phyloP scores from a whole-genome alignment of 2,329 filamentous ascomycete genomes.

The Sclerotinia borealis region DNA sequence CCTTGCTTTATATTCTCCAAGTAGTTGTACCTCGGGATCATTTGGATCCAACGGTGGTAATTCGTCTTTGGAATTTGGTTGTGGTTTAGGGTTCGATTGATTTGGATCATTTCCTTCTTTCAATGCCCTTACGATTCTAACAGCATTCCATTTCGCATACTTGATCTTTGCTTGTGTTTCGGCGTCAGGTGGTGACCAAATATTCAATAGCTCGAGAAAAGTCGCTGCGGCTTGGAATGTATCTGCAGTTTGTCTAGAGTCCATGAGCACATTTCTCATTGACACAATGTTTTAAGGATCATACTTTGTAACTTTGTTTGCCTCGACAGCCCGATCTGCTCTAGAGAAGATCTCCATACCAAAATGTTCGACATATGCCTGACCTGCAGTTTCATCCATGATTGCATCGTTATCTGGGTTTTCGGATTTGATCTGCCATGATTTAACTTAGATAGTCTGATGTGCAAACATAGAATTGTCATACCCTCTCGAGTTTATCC shows the following conservation, averaged over 20 bases:
- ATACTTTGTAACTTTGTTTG: slow-evolving; percentile 80
- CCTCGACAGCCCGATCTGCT: slow-evolving; percentile 74
- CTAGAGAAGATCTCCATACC: slow-evolving; percentile 80
- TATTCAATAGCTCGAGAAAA: slow-evolving; percentile 80
- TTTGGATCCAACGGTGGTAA: slow-evolving; percentile 50
- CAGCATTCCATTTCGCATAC: slow-evolving; percentile 92
- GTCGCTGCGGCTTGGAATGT: slow-evolving; percentile 90
- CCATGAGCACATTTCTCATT: neutral
- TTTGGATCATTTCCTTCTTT: slow-evolving; percentile 92
- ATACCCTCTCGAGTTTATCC: slow-evolving; percentile 80
- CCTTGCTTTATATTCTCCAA: slow-evolving; percentile 37
- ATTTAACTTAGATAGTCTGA: slow-evolving; percentile 6
- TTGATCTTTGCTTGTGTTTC: slow-evolving; percentile 85
- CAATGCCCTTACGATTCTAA: slow-evolving; percentile 84
- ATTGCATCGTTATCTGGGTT: slow-evolving; percentile 77
- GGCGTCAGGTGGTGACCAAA: slow-evolving; percentile 71
- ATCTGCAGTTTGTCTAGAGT: slow-evolving; percentile 66
- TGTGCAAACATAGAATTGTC: neutral
- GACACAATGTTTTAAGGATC: slow-evolving; percentile 34
- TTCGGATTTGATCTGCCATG: slow-evolving; percentile 57
- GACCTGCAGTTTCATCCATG: slow-evolving; percentile 75
- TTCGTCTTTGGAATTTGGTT: slow-evolving; percentile 42
- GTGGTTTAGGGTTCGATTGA: slow-evolving; percentile 70
- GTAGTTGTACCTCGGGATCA: slow-evolving; percentile 57
- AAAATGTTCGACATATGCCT: slow-evolving; percentile 92